Evolutionary conservation across 2,329 filamentous ascomycete genomes (phyloP), one percentile per base, ranked within the genome.

Genomic region (Colletotrichum falcatum): DNA sequence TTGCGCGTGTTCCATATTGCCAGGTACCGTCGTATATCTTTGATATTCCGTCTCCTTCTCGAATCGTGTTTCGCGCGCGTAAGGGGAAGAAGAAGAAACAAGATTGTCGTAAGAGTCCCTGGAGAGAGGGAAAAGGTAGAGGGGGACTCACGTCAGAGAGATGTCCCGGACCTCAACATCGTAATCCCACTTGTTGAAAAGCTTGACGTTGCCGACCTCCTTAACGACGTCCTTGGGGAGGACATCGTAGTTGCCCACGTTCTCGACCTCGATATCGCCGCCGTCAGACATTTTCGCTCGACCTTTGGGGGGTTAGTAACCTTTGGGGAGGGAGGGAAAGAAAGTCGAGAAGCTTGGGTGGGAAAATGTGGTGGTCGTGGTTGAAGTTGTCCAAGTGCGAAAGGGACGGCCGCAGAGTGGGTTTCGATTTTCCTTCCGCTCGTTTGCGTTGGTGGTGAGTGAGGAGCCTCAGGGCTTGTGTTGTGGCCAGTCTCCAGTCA

Each of bases 141-240:
- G 60, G 48, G 48, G 48, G 35, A 67, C 72, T 73, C 72, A 99
- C 96, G 95, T 98, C 88, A 99, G 90, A 81, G 96, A 99, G 88
- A 99, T 98, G 85, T 99, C 96, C 86, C 95, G 92, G 87, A 99
- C 96, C 90, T 99, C 96, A 83, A 99, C 95, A 91, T 98, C 96
- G 88, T 98, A 99, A 87, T 87, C 86, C 87, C 95, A 97, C 88
- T 97, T 97, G 92, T 96, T 97, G 91, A 97, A 97, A 80, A 97
- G 90, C 92, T 97, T 97, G 85, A 96, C 89, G 87, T 89, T 92
- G 86, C 94, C 95, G 86, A 96, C 91, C 88, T 97, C 94, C 80
- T 91, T 88, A 81, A 90, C 88, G 83, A 97, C 92, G 78, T 97
- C 94, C 91, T 97, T 97, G 86, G 95, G 94, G 78, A 98, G 92